These are phyloP conservation scores for Pestalotiopsis fici DNA, from an alignment of 2,329 filamentous ascomycete species.

Conservation along the genomic window DNA sequence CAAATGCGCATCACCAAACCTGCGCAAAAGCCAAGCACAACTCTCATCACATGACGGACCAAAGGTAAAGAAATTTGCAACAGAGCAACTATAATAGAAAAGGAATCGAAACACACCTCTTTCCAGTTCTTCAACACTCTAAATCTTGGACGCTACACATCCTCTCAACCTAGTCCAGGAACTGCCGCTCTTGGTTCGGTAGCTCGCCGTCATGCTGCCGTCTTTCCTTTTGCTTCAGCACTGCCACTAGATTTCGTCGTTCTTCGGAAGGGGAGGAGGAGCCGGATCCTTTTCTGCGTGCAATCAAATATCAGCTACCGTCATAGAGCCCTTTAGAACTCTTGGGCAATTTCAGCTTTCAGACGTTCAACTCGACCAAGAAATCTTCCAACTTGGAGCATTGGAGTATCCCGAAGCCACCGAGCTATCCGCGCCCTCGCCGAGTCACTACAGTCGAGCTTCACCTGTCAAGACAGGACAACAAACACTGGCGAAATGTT, in stretches of 20 bases:
- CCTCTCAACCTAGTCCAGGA: not conserved
- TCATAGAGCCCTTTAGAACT: not conserved
- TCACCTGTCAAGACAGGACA: not conserved
- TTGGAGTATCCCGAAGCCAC: not conserved
- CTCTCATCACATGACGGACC: not conserved
- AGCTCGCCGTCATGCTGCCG: not conserved
- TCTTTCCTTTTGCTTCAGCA: not conserved
- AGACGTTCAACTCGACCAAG: not conserved
- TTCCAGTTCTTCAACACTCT: not conserved
- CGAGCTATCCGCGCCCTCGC: not conserved
- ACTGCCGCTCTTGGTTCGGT: not conserved
- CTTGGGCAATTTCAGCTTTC: not conserved
- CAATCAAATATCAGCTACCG: not conserved
- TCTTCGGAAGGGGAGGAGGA: not conserved
- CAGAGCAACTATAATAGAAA: not conserved
- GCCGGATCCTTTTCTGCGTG: not conserved
- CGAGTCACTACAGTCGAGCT: not conserved
- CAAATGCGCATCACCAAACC: slow-evolving; percentile 2
- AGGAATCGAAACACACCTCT: not conserved
- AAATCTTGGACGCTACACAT: not conserved
- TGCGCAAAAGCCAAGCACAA: not conserved
- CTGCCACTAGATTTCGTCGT: not conserved
- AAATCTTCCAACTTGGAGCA: not conserved
- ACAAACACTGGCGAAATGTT: slow-evolving; percentile 62
- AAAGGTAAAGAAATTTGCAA: not conserved